Evolutionary conservation across 345 rosid genomes (phyloP), one percentile per base, ranked within the genome.

Genomic region (Eucalyptus cloeziana): DNA sequence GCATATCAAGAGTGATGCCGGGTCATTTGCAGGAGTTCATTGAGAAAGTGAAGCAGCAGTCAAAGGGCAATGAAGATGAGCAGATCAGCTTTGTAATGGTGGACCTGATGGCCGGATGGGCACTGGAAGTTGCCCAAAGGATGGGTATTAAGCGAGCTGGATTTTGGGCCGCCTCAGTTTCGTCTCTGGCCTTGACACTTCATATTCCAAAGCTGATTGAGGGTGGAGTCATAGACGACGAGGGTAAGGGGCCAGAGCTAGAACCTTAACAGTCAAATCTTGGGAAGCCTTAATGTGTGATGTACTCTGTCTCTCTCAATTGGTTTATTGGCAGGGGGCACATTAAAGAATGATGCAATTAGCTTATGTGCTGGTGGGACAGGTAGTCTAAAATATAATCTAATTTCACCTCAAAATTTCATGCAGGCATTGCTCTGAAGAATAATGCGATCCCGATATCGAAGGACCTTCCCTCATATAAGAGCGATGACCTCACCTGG

Each of bases 171-270:
- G 52, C 92, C 40, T 86, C 86, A 43, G 91, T 88, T 2, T 90
- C 89, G 88, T 31, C 43, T 47, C 25, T 92, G 87, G 79, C 90
- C 24, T 33, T 90, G 89, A 71, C 54, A 22, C 85, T 91, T 27
- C 86, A 60, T 16, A 71, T 89, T 45, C 90, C 88, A 9, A 86
- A 88, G 89, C 86, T 92, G 6, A 89, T 90, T 51, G 71, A 89
- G 85, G 64, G 90, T 80, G 92, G 92, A 89, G 85, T 92, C 45
- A 80, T 92, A 33, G 87, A 88, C 76, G n/a, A 30, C 50, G 89
- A 90, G 58, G 92, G 91, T 90, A 89, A 88, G 56, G 37, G 30
- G 2, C 33, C 21, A 85, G 12, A 49, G 31, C 30, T 22, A 52
- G 51, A 40, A 60, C 44, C 88, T 37, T 9, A 54, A 60, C 30